Percentiles rank a stretch among this genome's conserved stretches.
phyloP scores from a whole-genome alignment of 192 early-diverging fungal genomes.

The Entophlyctis helioformis region DNA sequence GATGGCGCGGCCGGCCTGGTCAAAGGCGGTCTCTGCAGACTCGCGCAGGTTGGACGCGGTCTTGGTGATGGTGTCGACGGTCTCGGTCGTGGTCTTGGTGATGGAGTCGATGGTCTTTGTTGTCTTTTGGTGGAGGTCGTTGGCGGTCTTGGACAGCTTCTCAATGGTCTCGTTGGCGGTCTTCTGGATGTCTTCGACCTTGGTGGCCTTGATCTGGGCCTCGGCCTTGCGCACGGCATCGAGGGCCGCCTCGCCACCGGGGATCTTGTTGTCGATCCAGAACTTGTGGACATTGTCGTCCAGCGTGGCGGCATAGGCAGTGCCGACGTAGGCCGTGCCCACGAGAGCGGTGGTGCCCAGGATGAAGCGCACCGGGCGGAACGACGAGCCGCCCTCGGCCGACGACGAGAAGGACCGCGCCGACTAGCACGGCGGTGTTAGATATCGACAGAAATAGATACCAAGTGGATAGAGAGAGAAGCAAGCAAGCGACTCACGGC shows the following conservation, averaged over 20 bases:
- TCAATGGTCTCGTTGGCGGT: slow-evolving; percentile 1
- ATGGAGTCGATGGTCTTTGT: slow-evolving; percentile 16
- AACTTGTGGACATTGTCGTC: slow-evolving; percentile 42
- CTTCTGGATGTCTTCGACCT: slow-evolving; percentile 4
- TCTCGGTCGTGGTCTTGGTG: slow-evolving; percentile 7
- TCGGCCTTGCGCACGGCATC: slow-evolving; percentile 2
- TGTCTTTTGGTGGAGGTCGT: slow-evolving; percentile 29
- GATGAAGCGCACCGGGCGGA: too few species aligned
- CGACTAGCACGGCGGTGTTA: too few species aligned
- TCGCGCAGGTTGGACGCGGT: slow-evolving; percentile 35
- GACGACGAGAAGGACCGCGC: too few species aligned
- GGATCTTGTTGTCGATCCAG: slow-evolving; percentile 44
- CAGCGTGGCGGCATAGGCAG: slow-evolving; percentile 33
- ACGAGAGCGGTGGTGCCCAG: slow-evolving; percentile 8
- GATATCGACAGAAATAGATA: too few species aligned
- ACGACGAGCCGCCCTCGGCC: too few species aligned
- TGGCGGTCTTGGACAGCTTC: slow-evolving; percentile 34
- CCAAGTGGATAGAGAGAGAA: too few species aligned
- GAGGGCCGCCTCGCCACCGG: slow-evolving; percentile 28
- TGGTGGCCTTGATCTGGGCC: slow-evolving; percentile 1
- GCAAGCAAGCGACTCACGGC: too few species aligned
- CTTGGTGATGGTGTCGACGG: slow-evolving; percentile 24
- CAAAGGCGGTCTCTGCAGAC: slow-evolving; percentile 15
- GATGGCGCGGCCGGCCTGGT: too few species aligned
- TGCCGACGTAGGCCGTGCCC: slow-evolving; percentile 31